phyloP scores from a whole-genome alignment of 768 basidiomycete species.

The Mycena latifolia region DNA sequence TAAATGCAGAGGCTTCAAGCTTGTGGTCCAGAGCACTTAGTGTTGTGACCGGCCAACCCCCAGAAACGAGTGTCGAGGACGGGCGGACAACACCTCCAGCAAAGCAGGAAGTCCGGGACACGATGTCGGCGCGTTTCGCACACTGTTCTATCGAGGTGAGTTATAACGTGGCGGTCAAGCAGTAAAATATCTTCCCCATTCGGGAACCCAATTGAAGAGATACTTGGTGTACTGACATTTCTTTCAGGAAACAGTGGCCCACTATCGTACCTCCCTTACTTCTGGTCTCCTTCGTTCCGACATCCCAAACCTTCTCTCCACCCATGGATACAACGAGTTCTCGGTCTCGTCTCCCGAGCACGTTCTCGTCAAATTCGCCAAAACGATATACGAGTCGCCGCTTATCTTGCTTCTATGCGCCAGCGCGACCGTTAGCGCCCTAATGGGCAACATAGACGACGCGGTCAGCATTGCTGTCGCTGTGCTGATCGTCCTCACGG shows the following conservation, averaged over 20 bases:
- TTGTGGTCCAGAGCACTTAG: slow-evolving; percentile 64
- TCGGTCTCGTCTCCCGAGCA: slow-evolving; percentile 87
- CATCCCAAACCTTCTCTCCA: slow-evolving; percentile 72
- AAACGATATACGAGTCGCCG: slow-evolving; percentile 96
- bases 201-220: too few species aligned
- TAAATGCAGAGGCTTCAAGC: slow-evolving; percentile 61
- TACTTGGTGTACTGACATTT: slow-evolving; percentile 4
- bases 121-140: slow-evolving; percentile 77
- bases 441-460: slow-evolving; percentile 97
- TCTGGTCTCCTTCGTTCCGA: slow-evolving; percentile 73
- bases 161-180: slow-evolving; percentile 28
- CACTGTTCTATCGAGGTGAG: slow-evolving; percentile 75
- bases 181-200: too few species aligned
- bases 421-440: slow-evolving; percentile 88
- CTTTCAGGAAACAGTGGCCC: slow-evolving; percentile 76
- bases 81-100: slow-evolving; percentile 50
- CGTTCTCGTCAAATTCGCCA: slow-evolving; percentile 87
- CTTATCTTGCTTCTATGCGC: slow-evolving; percentile 91
- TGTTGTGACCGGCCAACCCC: slow-evolving; percentile 53
- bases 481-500: slow-evolving; percentile 92
- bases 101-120: slow-evolving; percentile 57
- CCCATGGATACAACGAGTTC: slow-evolving; percentile 95
- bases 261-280: slow-evolving; percentile 74
- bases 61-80: slow-evolving; percentile 49
- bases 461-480: slow-evolving; percentile 94